A percentile compares a stretch with the other conserved stretches of the same genome.
These are phyloP conservation scores for Talaromyces sp. DNA, from an alignment of 2,329 filamentous ascomycete species.

Conservation along the genomic window DNA sequence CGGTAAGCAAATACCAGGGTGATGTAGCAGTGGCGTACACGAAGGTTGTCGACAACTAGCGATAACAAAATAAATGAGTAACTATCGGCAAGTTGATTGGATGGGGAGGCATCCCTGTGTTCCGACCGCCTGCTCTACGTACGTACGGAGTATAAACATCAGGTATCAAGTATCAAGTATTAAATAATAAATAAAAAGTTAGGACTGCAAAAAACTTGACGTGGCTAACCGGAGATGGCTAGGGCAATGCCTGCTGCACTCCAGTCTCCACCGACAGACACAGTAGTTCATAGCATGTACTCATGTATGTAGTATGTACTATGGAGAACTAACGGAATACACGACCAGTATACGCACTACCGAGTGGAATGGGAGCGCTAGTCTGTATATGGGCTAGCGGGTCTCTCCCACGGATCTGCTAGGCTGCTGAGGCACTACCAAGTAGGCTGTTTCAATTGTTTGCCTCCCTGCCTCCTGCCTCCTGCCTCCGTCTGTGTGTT, in stretches of 20 bases:
- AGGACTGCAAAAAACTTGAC: too few species aligned
- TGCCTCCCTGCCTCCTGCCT: not conserved
- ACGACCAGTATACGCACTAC: too few species aligned
- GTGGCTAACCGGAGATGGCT: not conserved
- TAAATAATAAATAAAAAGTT: too few species aligned
- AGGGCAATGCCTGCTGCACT: constrained; percentile 8
- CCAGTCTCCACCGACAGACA: not conserved
- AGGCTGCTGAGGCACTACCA: not conserved
- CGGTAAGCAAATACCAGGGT: not conserved
- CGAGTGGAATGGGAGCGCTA: not conserved
- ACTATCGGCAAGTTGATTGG: constrained; percentile 1
- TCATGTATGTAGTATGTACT: too few species aligned
- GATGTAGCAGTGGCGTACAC: not conserved
- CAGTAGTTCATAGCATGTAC: too few species aligned
- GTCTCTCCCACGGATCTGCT: not conserved
- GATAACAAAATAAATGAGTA: too few species aligned
- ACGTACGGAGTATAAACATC: too few species aligned
- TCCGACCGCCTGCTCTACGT: not conserved
- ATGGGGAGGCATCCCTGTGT: constrained; percentile 10
- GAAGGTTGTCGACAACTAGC: too few species aligned
- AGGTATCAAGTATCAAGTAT: too few species aligned
- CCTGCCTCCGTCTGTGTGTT: not conserved
- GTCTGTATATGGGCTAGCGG: not conserved
- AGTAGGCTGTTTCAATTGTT: not conserved
- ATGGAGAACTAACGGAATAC: too few species aligned